These are phyloP conservation scores for Cyamopsis tetragonoloba DNA, from an alignment of 306 rosid species.

Conservation along the genomic window DNA sequence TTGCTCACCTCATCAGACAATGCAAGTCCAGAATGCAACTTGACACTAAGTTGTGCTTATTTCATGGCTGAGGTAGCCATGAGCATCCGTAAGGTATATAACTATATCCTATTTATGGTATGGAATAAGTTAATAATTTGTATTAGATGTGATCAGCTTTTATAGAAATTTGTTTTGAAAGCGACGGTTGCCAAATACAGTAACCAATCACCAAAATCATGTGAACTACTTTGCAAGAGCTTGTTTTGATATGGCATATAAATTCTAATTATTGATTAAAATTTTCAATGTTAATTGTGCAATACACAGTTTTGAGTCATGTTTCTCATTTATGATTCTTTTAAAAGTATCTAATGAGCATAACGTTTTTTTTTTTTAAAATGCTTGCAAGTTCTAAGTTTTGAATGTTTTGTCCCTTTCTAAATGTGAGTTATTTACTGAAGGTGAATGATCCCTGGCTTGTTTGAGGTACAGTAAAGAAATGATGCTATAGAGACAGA, in stretches of 20 bases:
- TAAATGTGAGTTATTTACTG: neutral
- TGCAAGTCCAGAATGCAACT: constrained; percentile 77
- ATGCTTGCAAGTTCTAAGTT: neutral
- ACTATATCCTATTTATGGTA: constrained; percentile 47
- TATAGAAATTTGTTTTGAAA: constrained; percentile 18
- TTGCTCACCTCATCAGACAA: constrained; percentile 46
- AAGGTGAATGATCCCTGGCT: constrained; percentile 1
- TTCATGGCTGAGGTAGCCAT: constrained; percentile 88
- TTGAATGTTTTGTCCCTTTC: neutral
- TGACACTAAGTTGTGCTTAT: constrained; percentile 70
- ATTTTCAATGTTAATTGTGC: neutral
- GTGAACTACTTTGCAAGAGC: constrained; percentile 1
- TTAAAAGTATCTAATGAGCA: neutral
- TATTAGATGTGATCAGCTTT: neutral
- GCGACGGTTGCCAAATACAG: constrained; percentile 3
- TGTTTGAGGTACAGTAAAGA: constrained; percentile 5
- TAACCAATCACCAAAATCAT: constrained; percentile 12
- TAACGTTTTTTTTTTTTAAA: neutral
- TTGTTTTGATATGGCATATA: neutral
- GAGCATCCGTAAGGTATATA: constrained; percentile 87
- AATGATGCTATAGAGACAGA: neutral
- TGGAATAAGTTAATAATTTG: constrained; percentile 15
- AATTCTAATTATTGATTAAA: neutral
- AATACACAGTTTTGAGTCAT: neutral
- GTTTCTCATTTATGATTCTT: neutral